Evolutionary conservation across 139 green algal species (phyloP).

Genomic region (Coelastrella sp.): DNA sequence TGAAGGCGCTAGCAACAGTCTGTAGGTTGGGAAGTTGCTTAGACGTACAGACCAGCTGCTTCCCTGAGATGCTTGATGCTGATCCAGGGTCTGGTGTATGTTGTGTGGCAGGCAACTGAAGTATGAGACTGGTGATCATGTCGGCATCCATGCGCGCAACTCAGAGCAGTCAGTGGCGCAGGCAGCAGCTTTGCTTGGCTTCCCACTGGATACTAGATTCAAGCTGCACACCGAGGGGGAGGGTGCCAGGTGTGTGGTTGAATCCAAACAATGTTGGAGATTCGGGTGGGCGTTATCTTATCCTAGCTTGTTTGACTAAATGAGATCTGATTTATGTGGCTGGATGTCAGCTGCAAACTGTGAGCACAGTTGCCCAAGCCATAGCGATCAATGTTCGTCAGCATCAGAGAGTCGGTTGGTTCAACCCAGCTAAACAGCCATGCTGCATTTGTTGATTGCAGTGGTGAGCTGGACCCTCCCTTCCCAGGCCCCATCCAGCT

Average conservation of each 20-base stretch:
- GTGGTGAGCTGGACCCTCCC: slow-evolving; percentile 55
- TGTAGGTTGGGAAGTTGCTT: no score
- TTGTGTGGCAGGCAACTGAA: slow-evolving; percentile 20
- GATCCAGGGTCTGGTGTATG: neutral
- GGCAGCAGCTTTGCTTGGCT: slow-evolving; percentile 73
- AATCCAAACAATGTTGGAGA: neutral
- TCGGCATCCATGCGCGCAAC: slow-evolving; percentile 91
- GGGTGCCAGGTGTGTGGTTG: neutral
- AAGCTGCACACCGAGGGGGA: slow-evolving; percentile 48
- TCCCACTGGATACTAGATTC: slow-evolving; percentile 67
- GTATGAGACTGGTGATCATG: slow-evolving; percentile 85
- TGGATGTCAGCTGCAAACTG: no score
- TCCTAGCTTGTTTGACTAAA: neutral
- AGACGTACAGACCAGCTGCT: no score
- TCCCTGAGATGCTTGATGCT: neutral
- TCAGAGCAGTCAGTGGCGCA: slow-evolving; percentile 68
- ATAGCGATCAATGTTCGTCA: no score
- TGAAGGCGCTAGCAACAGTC: no score
- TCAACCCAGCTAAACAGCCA: neutral
- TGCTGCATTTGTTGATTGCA: neutral
- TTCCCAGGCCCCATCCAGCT: slow-evolving; percentile 80
- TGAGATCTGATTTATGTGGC: neutral
- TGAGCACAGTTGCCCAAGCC: no score
- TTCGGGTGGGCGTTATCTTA: neutral
- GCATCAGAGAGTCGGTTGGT: neutral